Base-by-base conservation (phyloP, 768 basidiomycete genomes). In the Panaeolus papilionaceus region DNA sequence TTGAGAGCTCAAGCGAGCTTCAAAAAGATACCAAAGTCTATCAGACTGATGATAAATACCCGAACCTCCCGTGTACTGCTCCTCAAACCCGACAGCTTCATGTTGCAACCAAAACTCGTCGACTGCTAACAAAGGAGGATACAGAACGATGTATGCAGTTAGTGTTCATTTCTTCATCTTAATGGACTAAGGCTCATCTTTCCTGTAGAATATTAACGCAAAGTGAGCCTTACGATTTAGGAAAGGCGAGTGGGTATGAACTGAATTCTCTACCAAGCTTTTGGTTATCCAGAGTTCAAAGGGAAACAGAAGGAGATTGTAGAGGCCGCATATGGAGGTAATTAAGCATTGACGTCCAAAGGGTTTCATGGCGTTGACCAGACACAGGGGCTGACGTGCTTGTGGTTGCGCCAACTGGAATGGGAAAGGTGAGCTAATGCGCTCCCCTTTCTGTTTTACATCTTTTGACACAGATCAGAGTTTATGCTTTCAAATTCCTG, bases 401-500 rank as follows among this genome's bases (percentile, higher is more conserved):
- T 62, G 92, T 93, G 10, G 83, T 94, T 2, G 94, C 93, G 18
- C 93, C 94, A 0, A 95, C 94, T 10, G 93, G 94, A 4, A 93
- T 95, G 91, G 94, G 94, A 39, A 95, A 95, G 85, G 93, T 90
- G 38, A 44, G 72, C 74, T 62, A 5, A 2, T 26, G 16, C 9
- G 49, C 5, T 8, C 12, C 26, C 28, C 20, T 38, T 39, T 18
- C 8, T 28, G 42, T 1, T 23, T 4, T 58, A 38, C 28, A 28
- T 6, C 26, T 63, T 61, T 64, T 54, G 20, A 23, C 49, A 64
- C 49, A 12, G 58, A 23, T 4, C 63, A 94, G 92, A 94, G 92
- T 72, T 72, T 95, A 3, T 95, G 94, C 77, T 95, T 95, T 73
- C 94, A 95, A 79, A 80, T 94, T 37, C 94, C 94, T 51, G 93